Base-by-base conservation (phyloP, 495 filamentous ascomycete genomes). In the Lophiotrema nucula region DNA sequence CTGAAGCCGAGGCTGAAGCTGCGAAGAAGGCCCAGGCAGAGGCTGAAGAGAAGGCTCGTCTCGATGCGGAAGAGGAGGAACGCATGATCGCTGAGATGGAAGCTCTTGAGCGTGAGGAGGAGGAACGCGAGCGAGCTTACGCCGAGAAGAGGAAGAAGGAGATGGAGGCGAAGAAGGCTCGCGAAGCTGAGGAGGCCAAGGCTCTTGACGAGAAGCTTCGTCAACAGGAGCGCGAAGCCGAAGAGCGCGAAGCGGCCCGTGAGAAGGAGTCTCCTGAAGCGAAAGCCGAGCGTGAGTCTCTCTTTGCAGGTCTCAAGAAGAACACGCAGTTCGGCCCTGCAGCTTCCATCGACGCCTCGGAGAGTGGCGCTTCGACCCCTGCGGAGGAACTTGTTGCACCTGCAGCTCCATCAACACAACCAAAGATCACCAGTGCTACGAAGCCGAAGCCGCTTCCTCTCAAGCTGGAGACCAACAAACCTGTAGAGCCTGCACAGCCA, bases 401-500 rank as follows among this genome's bases (percentile, higher is more conserved):
- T 37, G 51, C 62, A 3, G 21, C 63, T n/a, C 23, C 47, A 24
- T 65, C 66, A 42, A 44, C 53, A 15, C 23, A 48, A 2, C 68
- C 69, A 13, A 67, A 71, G 31, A 37, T 64, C 1, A 71, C 76
- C 47, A 72, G 78, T 28, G 76, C 79, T 46, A 74, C 74, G 51
- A 84, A 83, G 63, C 82, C 74, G 33, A 92, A 92, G 79, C 90
- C 91, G 22, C 81, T 83, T 50, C 82, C 85, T 22, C 82, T 96
- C 58, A 95, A 95, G 73, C 77, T 96, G 47, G 85, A 91, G 44
- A 93, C 87, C 47, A 83, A 79, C 47, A 92, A 88, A 72, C 74
- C 87, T 37, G 83, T 92, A 18, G 93, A 97, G 73, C 87, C 93
- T 41, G 81, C 88, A 33, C 89, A 95, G 70, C 92, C 90, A 4